Conservation (phyloP, 225 moss, liverwort and hornwort species). For the Climacium dendroides region DNA sequence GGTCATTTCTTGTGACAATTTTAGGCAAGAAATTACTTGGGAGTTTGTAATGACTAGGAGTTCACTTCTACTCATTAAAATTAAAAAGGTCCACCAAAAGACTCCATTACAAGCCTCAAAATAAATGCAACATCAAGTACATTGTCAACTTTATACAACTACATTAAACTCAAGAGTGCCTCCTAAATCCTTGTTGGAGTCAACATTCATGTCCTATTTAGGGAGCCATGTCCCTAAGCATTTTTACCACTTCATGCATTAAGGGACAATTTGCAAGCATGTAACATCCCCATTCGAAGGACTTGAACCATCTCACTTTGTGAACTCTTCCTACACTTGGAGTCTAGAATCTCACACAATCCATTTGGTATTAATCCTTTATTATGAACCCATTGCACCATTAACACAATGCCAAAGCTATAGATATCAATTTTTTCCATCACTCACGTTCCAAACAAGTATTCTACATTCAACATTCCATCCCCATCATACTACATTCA, state of each 20-base stretch:
- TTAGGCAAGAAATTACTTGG: neutral
- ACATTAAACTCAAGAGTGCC: neutral
- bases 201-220: neutral
- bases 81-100: neutral
- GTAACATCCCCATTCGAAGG: rapidly evolving
- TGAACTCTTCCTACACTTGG: neutral
- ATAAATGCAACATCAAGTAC: neutral
- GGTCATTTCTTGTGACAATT: neutral
- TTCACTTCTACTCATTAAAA: neutral
- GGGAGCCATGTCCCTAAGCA: rapidly evolving
- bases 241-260: neutral
- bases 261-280: rapidly evolving
- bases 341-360: neutral
- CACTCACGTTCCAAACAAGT: too few relatives aligned
- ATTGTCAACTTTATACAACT: neutral
- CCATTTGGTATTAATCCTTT: neutral
- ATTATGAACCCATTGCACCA: neutral
- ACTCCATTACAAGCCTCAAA: neutral
- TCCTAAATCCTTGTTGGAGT: neutral
- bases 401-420: too few relatives aligned
- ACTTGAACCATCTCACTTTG: neutral
- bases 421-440: too few relatives aligned
- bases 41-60: neutral
- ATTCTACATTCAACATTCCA: too few relatives aligned
- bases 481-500: too few relatives aligned